phyloP scores from a whole-genome alignment of 2,329 filamentous ascomycete species.

The Xylariaceae sp. region DNA sequence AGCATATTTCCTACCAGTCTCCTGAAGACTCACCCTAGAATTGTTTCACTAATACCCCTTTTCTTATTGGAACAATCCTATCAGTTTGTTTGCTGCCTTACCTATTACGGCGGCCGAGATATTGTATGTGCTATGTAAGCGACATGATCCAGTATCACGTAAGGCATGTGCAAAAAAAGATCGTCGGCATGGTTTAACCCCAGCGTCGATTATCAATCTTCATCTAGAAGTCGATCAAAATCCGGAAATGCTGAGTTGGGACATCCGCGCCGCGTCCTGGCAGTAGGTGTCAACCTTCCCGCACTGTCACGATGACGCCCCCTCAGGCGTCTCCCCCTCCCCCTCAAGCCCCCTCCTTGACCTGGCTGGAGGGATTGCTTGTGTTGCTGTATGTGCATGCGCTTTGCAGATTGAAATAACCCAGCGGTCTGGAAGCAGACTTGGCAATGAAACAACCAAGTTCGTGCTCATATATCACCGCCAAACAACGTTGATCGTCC shows the following conservation, averaged over 20 bases:
- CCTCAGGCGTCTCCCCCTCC: no score
- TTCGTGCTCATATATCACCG: slow-evolving; percentile 24
- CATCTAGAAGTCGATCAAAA: slow-evolving; percentile 12
- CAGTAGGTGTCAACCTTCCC: slow-evolving; percentile 13
- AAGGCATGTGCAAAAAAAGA: background rate
- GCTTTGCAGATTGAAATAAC: slow-evolving; percentile 25
- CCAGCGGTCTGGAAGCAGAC: slow-evolving; percentile 30
- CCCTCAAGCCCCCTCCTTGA: slow-evolving; percentile 14
- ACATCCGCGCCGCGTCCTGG: background rate
- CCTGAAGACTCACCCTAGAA: no score
- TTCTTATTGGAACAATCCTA: background rate
- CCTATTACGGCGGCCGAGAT: background rate
- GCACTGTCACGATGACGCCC: slow-evolving; percentile 16
- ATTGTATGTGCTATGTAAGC: background rate
- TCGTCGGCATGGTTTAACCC: slow-evolving; percentile 24
- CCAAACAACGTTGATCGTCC: slow-evolving; percentile 17
- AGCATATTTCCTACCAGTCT: no score
- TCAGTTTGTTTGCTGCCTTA: background rate
- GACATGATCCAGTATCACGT: background rate
- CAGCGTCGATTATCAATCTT: slow-evolving; percentile 21
- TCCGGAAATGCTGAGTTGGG: slow-evolving; percentile 13
- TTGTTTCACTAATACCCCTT: background rate
- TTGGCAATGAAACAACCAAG: slow-evolving; percentile 33
- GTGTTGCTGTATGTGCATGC: slow-evolving; percentile 17
- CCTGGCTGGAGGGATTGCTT: slow-evolving; percentile 17